Percentiles rank a stretch among this genome's conserved stretches.
These are phyloP conservation scores for Sanghuangporus weigelae DNA, from an alignment of 1,284 basidiomycete genomes.

Conservation along the genomic window DNA sequence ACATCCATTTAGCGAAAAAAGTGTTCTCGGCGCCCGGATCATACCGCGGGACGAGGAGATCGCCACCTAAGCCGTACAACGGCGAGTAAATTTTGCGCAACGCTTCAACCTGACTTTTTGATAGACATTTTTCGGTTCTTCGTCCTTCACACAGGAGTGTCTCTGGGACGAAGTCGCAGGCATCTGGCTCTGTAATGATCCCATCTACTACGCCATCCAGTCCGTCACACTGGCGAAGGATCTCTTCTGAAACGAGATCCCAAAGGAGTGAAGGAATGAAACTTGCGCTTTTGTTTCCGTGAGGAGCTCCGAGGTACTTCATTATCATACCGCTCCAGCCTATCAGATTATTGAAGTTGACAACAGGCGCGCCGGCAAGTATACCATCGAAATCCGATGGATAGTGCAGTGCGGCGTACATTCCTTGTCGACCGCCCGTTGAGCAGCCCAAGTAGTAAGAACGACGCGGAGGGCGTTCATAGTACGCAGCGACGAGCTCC, in stretches of 20 bases:
- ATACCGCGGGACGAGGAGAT: constrained; percentile 26
- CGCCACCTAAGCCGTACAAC: constrained; percentile 28
- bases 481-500: constrained; percentile 24
- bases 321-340: constrained; percentile 18
- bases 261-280: constrained; percentile 22
- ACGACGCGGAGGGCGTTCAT: constrained; percentile 19
- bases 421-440: constrained; percentile 27
- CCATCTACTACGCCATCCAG: constrained; percentile 32
- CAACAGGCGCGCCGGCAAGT: constrained; percentile 29
- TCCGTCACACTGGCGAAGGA: constrained; percentile 30
- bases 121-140: constrained; percentile 28
- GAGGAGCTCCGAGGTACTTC: constrained; percentile 18
- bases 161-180: constrained; percentile 26
- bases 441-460: constrained; percentile 29
- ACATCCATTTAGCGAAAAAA: not conserved
- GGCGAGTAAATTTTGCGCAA: constrained; percentile 29
- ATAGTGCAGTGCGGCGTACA: constrained; percentile 22
- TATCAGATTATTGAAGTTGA: constrained; percentile 21
- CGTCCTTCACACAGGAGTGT: constrained; percentile 22
- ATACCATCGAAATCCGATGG: constrained; percentile 32
- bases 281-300: constrained; percentile 13
- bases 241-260: constrained; percentile 23
- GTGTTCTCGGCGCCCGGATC: constrained; percentile 21
- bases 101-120: constrained; percentile 28
- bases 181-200: constrained; percentile 28